These are phyloP conservation scores for Saccharomycopsis capsularis DNA, from an alignment of 805 yeast genomes.

Conservation along the genomic window DNA sequence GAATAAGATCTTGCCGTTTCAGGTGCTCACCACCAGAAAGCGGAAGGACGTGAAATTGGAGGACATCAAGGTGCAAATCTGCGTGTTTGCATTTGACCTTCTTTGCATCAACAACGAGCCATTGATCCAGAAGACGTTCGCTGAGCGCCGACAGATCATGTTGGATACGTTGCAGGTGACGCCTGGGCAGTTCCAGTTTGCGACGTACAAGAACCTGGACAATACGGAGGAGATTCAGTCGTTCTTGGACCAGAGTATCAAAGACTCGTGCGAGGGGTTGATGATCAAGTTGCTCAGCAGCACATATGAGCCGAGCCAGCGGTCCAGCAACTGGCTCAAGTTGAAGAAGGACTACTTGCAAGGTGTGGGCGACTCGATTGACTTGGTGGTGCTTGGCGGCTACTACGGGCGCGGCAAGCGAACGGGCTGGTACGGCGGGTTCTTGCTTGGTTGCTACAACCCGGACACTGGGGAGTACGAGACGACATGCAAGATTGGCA, in stretches of 20 bases:
- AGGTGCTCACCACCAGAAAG: constrained; percentile 85
- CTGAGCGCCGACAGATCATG: constrained; percentile 61
- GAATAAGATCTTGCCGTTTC: constrained; percentile 86
- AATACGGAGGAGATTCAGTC: constrained; percentile 68
- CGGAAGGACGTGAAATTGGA: constrained; percentile 85
- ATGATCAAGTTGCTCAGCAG: constrained; percentile 89
- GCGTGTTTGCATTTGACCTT: constrained; percentile 87
- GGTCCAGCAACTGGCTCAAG: constrained; percentile 93
- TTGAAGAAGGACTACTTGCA: constrained; percentile 89
- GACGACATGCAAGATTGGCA: constrained; percentile 94
- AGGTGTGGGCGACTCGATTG: constrained; percentile 94
- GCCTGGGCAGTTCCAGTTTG: constrained; percentile 76
- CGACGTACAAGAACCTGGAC: constrained; percentile 64
- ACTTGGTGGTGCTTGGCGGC: constrained; percentile 89
- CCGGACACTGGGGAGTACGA: constrained; percentile 89
- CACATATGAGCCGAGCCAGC: constrained; percentile 86
- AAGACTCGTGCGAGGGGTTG: constrained; percentile 88
- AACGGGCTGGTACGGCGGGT: constrained; percentile 94
- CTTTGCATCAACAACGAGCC: constrained; percentile 69
- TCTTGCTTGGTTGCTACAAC: constrained; percentile 82
- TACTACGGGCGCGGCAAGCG: constrained; percentile 91
- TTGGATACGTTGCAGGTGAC: constrained; percentile 49
- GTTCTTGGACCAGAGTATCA: constrained; percentile 83
- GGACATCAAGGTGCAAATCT: constrained; percentile 85
- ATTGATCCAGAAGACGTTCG: constrained; percentile 56